Evolutionary conservation across 1,284 basidiomycete genomes (phyloP).

Genomic region (Microstroma glucosiphilum): DNA sequence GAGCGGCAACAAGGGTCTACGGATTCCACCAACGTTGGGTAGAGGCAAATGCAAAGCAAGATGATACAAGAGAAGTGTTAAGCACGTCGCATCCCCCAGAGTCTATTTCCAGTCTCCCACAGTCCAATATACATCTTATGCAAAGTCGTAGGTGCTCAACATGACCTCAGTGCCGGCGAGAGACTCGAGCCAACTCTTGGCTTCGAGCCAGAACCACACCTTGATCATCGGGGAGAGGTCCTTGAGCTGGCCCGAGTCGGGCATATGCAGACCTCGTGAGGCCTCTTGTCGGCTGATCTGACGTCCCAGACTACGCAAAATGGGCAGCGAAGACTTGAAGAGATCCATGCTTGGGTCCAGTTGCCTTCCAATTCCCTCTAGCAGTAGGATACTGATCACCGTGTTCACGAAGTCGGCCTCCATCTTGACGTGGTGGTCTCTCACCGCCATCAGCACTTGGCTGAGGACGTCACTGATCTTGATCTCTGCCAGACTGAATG

Average conservation of each 20-base stretch:
- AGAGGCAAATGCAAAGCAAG: too few species aligned
- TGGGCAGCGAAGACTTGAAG: conserved; percentile 46
- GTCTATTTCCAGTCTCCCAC: neutral
- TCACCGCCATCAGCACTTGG: conserved; percentile 78
- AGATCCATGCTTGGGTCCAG: conserved; percentile 76
- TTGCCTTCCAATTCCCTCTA: conserved; percentile 93
- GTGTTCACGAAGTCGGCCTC: conserved; percentile 98
- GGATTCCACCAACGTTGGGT: too few species aligned
- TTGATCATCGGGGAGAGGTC: conserved; percentile 16
- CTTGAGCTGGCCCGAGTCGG: conserved; percentile 4
- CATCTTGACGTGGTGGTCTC: conserved; percentile 94
- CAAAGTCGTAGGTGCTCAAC: conserved; percentile 7
- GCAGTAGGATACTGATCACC: conserved; percentile 81
- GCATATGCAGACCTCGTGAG: conserved; percentile 8
- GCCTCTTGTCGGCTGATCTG: conserved; percentile 20
- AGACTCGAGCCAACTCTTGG: conserved; percentile 6
- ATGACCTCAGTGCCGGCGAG: conserved; percentile 2
- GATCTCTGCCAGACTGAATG: conserved; percentile 90
- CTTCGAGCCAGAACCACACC: conserved; percentile 19
- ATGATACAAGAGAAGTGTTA: too few species aligned
- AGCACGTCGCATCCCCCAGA: too few species aligned
- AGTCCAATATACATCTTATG: conserved; percentile 1
- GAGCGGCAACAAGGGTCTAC: too few species aligned
- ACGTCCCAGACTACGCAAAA: conserved; percentile 37
- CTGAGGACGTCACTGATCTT: conserved; percentile 88